Base-by-base conservation (phyloP, 306 rosid species). In the Pterocarpus santalinus region DNA sequence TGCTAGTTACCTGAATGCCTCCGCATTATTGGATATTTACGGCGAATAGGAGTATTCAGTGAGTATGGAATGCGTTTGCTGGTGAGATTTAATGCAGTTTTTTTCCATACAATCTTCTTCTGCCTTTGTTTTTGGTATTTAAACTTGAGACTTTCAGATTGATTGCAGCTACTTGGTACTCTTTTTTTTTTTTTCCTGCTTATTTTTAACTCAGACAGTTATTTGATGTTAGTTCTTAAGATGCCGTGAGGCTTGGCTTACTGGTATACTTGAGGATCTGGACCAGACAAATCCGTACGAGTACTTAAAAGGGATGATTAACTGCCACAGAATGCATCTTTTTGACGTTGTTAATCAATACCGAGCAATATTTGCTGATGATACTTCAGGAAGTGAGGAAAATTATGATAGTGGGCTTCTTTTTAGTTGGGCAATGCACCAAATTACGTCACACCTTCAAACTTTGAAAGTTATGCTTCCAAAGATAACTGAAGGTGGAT, bases 371-470 rank as follows among this genome's bases (percentile, higher is more conserved):
- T 96, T 96, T 88, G 88, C 98, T 7, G 98, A 96, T 71, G 99
- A 96, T 79, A 90, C 98, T 75, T 96, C 99, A 4, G 99, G 98
- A 86, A 96, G 89, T 81, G 98, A 96, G 84, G 98, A 92, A 88
- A 93, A 96, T 82, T 90, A 92, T 85, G 99, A 96, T 52, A 95
- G 99, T 41, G 98, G 99, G 71, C 97, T 96, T 89, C 92, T 96
- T 81, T 96, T 96, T 88, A 93, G 98, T 83, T 93, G 99, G 99
- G 94, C 98, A 56, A 93, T 90, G 99, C 99, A 96, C 84, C 98
- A 93, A 89, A 93, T 96, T 82, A 85, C 97, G 32, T 83, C 97
- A 64, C 94, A 90, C 78, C 90, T 95, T 52, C 88, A 91, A 85
- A 91, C 97, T 47, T 86, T 95, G 36, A 91, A 90, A 85, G 49